Evolutionary conservation across 805 yeast species (phyloP).

Genomic region (Kazachstania taianensis): DNA sequence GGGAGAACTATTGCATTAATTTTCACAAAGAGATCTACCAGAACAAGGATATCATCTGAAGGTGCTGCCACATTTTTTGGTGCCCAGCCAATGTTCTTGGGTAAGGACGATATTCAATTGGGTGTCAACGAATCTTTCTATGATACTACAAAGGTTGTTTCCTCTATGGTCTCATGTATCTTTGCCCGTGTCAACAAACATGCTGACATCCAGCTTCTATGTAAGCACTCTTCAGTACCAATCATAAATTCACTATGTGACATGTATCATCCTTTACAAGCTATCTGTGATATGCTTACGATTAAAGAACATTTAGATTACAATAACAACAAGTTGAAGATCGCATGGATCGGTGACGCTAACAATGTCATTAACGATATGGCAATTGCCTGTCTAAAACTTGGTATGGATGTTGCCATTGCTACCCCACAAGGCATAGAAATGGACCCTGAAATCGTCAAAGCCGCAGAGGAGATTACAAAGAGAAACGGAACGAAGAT

Average conservation of each 20-base stretch:
- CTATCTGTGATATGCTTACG: slow-evolving; percentile 82
- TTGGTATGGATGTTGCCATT: slow-evolving; percentile 51
- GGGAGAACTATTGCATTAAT: slow-evolving; percentile 80
- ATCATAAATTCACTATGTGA: slow-evolving; percentile 92
- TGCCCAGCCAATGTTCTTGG: slow-evolving; percentile 92
- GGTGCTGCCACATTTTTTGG: slow-evolving; percentile 92
- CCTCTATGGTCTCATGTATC: slow-evolving; percentile 93
- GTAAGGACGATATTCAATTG: slow-evolving; percentile 91
- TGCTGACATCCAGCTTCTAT: slow-evolving; percentile 67
- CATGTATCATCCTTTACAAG: slow-evolving; percentile 88
- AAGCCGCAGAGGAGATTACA: slow-evolving; percentile 45
- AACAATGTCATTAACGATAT: slow-evolving; percentile 93
- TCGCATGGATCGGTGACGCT: slow-evolving; percentile 96
- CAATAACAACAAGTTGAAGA: slow-evolving; percentile 41
- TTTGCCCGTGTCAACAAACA: slow-evolving; percentile 93
- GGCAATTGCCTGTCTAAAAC: slow-evolving; percentile 74
- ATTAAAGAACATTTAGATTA: slow-evolving; percentile 50
- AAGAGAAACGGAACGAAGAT: slow-evolving; percentile 41
- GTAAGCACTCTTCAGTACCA: slow-evolving; percentile 76
- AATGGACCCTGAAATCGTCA: slow-evolving; percentile 45
- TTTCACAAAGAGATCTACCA: slow-evolving; percentile 86
- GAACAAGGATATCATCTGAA: slow-evolving; percentile 89
- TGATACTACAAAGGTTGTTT: slow-evolving; percentile 80
- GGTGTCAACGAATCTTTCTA: slow-evolving; percentile 90
- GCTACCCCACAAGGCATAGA: slow-evolving; percentile 19